A percentile compares a stretch with the other conserved stretches of the same genome.
phyloP scores from a whole-genome alignment of 495 filamentous ascomycete species.

The Wilcoxina mikolae region DNA sequence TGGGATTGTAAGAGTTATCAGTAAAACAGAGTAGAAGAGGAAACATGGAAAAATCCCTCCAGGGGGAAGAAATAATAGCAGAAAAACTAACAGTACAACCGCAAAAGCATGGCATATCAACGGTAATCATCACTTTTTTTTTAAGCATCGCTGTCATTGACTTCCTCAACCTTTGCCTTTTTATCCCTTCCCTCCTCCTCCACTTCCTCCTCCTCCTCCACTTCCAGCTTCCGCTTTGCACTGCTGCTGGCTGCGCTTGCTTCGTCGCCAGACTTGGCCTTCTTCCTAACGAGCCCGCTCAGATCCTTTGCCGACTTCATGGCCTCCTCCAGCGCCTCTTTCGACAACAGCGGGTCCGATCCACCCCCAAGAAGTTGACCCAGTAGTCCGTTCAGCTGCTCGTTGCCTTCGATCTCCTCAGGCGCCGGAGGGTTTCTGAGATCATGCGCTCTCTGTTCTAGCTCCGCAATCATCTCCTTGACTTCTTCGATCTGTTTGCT shows the following conservation, averaged over 20 bases:
- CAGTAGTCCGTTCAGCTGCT: slow-evolving; percentile 50
- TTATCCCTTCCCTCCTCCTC: slow-evolving; percentile 29
- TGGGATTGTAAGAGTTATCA: no score
- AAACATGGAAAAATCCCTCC: no score
- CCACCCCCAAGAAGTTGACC: slow-evolving; percentile 62
- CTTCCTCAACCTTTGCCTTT: slow-evolving; percentile 30
- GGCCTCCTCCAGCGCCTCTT: slow-evolving; percentile 57
- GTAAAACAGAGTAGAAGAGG: no score
- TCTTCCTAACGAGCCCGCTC: slow-evolving; percentile 69
- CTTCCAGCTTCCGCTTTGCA: slow-evolving; percentile 31
- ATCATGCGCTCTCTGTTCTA: slow-evolving; percentile 58
- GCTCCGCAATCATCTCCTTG: slow-evolving; percentile 72
- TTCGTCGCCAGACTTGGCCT: slow-evolving; percentile 33
- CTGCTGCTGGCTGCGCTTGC: slow-evolving; percentile 3
- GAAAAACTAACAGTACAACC: no score
- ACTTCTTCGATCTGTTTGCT: slow-evolving; percentile 62
- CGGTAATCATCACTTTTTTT: no score
- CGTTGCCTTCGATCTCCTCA: slow-evolving; percentile 20
- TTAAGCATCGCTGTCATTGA: no score
- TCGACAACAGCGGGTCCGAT: slow-evolving; percentile 45
- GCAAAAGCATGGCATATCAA: neutral
- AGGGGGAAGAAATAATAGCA: no score
- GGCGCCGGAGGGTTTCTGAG: slow-evolving; percentile 14
- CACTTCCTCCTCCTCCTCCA: slow-evolving; percentile 30
- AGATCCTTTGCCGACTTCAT: slow-evolving; percentile 72